phyloP scores from a whole-genome alignment of 1,284 basidiomycete species.

The Phellopilus nigrolimitatus region DNA sequence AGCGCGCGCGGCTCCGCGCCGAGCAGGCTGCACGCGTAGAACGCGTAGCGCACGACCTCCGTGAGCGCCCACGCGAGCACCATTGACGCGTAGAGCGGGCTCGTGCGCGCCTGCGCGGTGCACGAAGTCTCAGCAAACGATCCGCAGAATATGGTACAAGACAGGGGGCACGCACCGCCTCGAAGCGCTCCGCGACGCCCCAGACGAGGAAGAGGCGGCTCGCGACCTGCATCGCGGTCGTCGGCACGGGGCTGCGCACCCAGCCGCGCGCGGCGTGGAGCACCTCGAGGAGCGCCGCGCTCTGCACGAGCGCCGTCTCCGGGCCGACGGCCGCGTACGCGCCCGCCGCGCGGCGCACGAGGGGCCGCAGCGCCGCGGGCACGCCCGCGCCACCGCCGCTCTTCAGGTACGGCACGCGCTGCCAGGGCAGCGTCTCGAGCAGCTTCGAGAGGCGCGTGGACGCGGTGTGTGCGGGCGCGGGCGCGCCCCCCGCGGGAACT shows the following conservation, averaged over 20 bases:
- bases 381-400: slow-evolving; percentile 6
- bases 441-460: slow-evolving; percentile 26
- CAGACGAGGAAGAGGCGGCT: slow-evolving; percentile 87
- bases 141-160: slow-evolving; percentile 1
- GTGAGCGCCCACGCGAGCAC: slow-evolving; percentile 91
- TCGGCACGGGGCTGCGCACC: slow-evolving; percentile 82
- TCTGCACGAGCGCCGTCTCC: slow-evolving; percentile 74
- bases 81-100: slow-evolving; percentile 88
- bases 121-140: slow-evolving; percentile 13
- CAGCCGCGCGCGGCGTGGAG: slow-evolving; percentile 77
- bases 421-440: slow-evolving; percentile 25
- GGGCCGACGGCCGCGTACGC: slow-evolving; percentile 57
- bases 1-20: slow-evolving; percentile 42
- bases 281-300: slow-evolving; percentile 76
- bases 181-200: slow-evolving; percentile 69
- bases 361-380: slow-evolving; percentile 19
- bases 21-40: slow-evolving; percentile 76
- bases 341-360: slow-evolving; percentile 38
- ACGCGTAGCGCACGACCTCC: slow-evolving; percentile 89
- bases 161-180: slow-evolving; percentile 36
- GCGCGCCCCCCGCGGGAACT: slow-evolving; percentile 34
- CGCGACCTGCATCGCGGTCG: slow-evolving; percentile 83
- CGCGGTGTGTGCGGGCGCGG: slow-evolving; percentile 14
- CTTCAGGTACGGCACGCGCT: slow-evolving; percentile 32
- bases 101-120: slow-evolving; percentile 53